Evolutionary conservation across 345 rosid genomes (phyloP), one percentile per base, ranked within the genome.

Genomic region (Arabis hirsuta): DNA sequence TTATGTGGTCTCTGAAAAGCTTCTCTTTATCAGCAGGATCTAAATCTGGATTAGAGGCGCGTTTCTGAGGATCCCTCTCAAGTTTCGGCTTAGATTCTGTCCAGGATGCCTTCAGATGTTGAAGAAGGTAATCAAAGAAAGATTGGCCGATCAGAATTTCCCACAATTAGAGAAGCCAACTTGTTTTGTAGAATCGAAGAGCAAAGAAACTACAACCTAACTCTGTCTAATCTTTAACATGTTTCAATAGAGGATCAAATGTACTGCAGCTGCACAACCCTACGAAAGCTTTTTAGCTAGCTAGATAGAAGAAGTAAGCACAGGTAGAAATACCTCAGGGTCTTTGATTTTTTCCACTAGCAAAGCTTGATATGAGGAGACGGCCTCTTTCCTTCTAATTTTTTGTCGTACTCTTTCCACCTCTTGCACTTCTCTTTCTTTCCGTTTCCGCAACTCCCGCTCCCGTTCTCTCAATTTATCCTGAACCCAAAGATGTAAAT

Each of bases 41-140:
- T 55, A 95, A 81, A 68, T 88, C 92, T 48, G 89, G 85, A 72
- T 92, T 87, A 20, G 84, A 68, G 32, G 98, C 88, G 13, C 99
- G 98, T 34, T 89, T 84, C 56, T 91, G 99, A 70, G 99, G 96
- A 85, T 95, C 99, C 82, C 91, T 95, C 65, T 92, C 99, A 78
- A 95, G 71, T 79, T 84, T 88, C 62, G 82, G 80, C 75, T 88
- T 95, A 41, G 97, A 90, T 65, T 92, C 98, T 1, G 92, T 88
- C 99, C 99, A 95, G 26, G 96, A 90, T 82, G 91, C 94, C 99
- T 76, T 76, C 45, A 55, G 70, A 62, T 75, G 43, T 68, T 88
- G 44, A 69, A 58, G 34, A 16, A 55, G 55, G 43, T 41, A 73
- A 24, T 41, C 71, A 31, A 9, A 22, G 42, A 67, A 55, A 69